Percentiles rank a stretch among this genome's conserved stretches.
These are phyloP conservation scores for Globisporangium middletonii DNA, from an alignment of 352 stramenopile genomes.

Conservation along the genomic window DNA sequence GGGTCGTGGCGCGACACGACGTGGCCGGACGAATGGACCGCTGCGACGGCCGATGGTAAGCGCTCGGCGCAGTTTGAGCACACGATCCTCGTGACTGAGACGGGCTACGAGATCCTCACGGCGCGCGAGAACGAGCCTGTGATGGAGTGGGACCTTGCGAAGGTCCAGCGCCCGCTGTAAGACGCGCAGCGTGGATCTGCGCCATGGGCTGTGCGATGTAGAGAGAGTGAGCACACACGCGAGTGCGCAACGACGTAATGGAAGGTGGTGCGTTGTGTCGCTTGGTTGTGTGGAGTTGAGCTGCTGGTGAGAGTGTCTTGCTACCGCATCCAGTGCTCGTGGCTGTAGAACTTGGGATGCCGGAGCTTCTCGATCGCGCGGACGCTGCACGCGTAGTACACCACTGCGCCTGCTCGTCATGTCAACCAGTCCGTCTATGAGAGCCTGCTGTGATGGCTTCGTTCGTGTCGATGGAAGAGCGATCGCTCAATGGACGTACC, in stretches of 20 bases:
- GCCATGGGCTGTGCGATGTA: not conserved
- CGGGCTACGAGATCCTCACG: conserved; percentile 96
- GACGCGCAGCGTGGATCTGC: not conserved
- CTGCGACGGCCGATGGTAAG: conserved; percentile 93
- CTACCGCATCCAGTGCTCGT: conserved; percentile 28
- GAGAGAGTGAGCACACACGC: not conserved
- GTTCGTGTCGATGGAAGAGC: not conserved
- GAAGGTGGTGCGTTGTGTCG: too few species aligned
- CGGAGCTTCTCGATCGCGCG: conserved; percentile 43
- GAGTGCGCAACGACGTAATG: not conserved
- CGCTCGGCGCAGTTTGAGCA: conserved; percentile 97
- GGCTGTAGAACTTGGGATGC: conserved; percentile 45
- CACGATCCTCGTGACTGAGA: conserved; percentile 98
- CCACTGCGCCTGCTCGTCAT: conserved; percentile 26
- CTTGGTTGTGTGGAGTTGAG: not conserved
- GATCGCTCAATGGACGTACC: conserved; percentile 10
- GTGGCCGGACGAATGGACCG: conserved; percentile 98
- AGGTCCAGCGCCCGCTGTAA: conserved; percentile 61
- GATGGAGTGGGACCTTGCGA: conserved; percentile 83
- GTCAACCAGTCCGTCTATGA: not conserved
- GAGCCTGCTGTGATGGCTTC: not conserved
- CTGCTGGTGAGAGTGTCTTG: not conserved
- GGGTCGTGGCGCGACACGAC: conserved; percentile 86
- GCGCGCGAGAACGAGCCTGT: conserved; percentile 77
- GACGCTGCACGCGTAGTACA: conserved; percentile 49